phyloP scores from a whole-genome alignment of 768 basidiomycete species.

The Chalciporus chontae region DNA sequence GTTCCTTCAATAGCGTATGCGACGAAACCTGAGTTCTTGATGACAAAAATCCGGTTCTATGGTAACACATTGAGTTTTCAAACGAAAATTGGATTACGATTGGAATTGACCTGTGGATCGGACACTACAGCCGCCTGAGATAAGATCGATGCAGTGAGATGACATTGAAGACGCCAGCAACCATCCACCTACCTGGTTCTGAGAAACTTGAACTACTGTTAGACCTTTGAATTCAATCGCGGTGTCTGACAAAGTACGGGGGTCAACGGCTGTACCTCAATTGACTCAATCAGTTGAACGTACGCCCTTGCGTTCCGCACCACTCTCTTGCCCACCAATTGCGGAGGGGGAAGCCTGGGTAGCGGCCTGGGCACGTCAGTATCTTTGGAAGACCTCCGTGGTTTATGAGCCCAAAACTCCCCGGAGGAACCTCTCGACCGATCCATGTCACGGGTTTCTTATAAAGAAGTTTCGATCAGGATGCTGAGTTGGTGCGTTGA shows the following conservation, averaged over 20 bases:
- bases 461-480: background rate
- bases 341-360: slow-evolving; percentile 69
- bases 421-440: slow-evolving; percentile 69
- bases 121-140: slow-evolving; percentile 63
- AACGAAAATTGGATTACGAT: background rate
- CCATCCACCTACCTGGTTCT: slow-evolving; percentile 54
- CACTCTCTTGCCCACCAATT: slow-evolving; percentile 87
- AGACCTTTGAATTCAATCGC: slow-evolving; percentile 78
- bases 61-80: background rate
- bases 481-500: background rate
- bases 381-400: slow-evolving; percentile 82
- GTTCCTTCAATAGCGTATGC: slow-evolving; percentile 75
- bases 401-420: slow-evolving; percentile 69
- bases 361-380: slow-evolving; percentile 70
- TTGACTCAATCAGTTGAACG: slow-evolving; percentile 26
- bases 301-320: slow-evolving; percentile 65
- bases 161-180: background rate
- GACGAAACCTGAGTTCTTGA: slow-evolving; percentile 77
- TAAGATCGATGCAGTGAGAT: background rate
- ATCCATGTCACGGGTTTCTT: slow-evolving; percentile 64
- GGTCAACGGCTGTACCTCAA: background rate
- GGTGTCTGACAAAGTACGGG: slow-evolving; percentile 56
- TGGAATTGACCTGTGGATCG: slow-evolving; percentile 50
- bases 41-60: slow-evolving; percentile 71
- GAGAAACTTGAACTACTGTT: slow-evolving; percentile 83